Conservation (phyloP, 805 yeast species). For the Candida qinlingensis region DNA sequence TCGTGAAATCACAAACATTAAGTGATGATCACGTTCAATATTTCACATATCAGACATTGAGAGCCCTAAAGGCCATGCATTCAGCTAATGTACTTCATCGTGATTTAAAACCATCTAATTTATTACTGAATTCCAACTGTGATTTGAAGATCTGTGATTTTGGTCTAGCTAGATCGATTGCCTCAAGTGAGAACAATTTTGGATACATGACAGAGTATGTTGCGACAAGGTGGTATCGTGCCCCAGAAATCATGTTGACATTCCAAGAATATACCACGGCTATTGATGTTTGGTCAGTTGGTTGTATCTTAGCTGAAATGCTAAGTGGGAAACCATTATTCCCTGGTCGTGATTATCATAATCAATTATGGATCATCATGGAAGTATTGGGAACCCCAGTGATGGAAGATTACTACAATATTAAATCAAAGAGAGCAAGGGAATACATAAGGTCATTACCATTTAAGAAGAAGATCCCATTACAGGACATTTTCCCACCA, state of each 20-base stretch:
- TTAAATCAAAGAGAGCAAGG: constrained; percentile 69
- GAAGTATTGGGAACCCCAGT: constrained; percentile 70
- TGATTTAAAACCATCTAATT: constrained; percentile 71
- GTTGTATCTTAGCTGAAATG: constrained; percentile 73
- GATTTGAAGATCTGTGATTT: constrained; percentile 76
- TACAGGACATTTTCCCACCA: constrained; percentile 43
- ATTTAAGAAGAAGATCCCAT: constrained; percentile 50
- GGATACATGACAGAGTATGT: constrained; percentile 73
- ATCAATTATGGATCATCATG: constrained; percentile 61
- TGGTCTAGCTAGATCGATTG: constrained; percentile 60
- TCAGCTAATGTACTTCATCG: constrained; percentile 70
- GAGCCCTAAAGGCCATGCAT: constrained; percentile 69
- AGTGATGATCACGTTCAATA: constrained; percentile 67
- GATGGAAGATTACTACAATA: constrained; percentile 66
- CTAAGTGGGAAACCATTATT: constrained; percentile 53
- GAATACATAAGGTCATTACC: constrained; percentile 71
- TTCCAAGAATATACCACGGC: constrained; percentile 69
- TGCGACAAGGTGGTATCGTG: constrained; percentile 82
- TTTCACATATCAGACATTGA: constrained; percentile 61
- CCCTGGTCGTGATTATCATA: constrained; percentile 71
- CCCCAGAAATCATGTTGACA: constrained; percentile 78
- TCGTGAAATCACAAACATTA: constrained; percentile 50
- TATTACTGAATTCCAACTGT: constrained; percentile 63
- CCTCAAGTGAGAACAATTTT: constrained; percentile 41
- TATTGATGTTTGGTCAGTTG: constrained; percentile 77